Base-by-base conservation (phyloP, 2,329 filamentous ascomycete genomes). In the Ampelomyces quisqualis region DNA sequence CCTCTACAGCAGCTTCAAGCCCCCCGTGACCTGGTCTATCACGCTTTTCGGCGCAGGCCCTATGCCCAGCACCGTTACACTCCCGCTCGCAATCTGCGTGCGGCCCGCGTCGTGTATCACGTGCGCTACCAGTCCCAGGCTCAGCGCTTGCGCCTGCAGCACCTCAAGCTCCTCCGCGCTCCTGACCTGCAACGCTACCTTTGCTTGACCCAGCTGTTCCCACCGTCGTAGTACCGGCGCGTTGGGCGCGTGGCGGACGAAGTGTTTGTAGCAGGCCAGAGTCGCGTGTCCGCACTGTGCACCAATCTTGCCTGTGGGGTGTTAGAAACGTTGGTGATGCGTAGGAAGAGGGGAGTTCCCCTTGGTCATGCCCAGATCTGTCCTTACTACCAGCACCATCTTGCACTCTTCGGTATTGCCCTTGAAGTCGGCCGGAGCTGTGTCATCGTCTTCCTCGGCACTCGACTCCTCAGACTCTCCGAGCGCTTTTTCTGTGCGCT, bases 241-340 rank as follows among this genome's bases (percentile, higher is more conserved):
- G 32, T 78, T 74, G 10, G 79, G 68, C 30, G 72, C 59, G 17
- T 76, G 76, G 24, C 73, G 69, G 27, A 81, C 71, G 51, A 94
- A 82, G 44, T 83, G 75, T 74, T 96, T 97, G 82, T 95, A 98
- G 79, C 91, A 97, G 40, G 91, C 90, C 41, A 98, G 83, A 3
- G 91, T 95, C n/a, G 93, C 93, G 70, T 97, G 93, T 34, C 85
- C 87, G 72, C 87, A 91, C 72, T 97, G 93, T 6, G 93, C 93
- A 42, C 89, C 93, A 60, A 97, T 96, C 77, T 98, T 98, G 60
- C 91, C 91, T 95, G 51, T 31, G 15, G 14, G 20, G 13, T 34
- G 39, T 51, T 27, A 50, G 40, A 15, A 37, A 9, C 40, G 23
- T 38, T 34, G 20, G 35, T 13, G 10, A 13, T 19, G 23, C 10